A percentile compares a stretch with the other conserved stretches of the same genome.
Conservation (phyloP, 176 grass and related monocot genomes). For the Triticum urartu region DNA sequence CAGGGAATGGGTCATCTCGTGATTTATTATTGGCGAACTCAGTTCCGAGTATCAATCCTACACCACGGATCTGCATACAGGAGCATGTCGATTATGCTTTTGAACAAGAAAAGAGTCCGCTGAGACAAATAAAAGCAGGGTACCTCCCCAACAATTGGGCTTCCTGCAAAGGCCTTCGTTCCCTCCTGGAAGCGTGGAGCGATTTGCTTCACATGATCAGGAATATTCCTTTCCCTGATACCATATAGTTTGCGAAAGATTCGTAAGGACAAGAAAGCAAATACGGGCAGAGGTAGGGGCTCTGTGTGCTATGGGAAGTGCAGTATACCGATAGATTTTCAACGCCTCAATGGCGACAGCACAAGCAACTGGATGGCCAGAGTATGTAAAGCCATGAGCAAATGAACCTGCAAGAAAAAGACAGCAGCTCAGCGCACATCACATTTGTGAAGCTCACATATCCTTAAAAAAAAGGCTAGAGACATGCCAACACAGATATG, state of each 20-base stretch:
- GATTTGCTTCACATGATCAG: constrained; percentile 60
- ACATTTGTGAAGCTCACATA: constrained; percentile 12
- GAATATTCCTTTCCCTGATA: constrained; percentile 86
- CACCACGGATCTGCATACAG: constrained; percentile 70
- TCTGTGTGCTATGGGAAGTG: neutral
- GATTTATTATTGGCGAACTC: constrained; percentile 95
- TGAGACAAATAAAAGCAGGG: neutral
- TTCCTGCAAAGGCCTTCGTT: constrained; percentile 61
- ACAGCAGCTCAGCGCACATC: neutral
- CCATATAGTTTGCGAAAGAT: constrained; percentile 23
- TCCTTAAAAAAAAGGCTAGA: neutral
- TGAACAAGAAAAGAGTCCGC: neutral
- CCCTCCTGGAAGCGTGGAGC: constrained; percentile 83
- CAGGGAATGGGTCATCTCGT: constrained; percentile 66
- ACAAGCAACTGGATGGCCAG: constrained; percentile 85
- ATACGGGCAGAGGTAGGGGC: neutral
- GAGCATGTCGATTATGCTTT: neutral
- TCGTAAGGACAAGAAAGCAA: constrained; percentile 11
- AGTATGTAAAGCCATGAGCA: constrained; percentile 97
- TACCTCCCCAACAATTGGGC: constrained; percentile 95
- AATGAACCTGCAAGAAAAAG: constrained; percentile 67
- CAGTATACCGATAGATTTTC: constrained; percentile 70
- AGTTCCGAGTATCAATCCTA: constrained; percentile 77
- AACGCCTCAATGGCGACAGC: constrained; percentile 88
- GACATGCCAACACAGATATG: neutral